Evolutionary conservation across 1,284 basidiomycete genomes (phyloP).

Genomic region (Leccinum insolens): DNA sequence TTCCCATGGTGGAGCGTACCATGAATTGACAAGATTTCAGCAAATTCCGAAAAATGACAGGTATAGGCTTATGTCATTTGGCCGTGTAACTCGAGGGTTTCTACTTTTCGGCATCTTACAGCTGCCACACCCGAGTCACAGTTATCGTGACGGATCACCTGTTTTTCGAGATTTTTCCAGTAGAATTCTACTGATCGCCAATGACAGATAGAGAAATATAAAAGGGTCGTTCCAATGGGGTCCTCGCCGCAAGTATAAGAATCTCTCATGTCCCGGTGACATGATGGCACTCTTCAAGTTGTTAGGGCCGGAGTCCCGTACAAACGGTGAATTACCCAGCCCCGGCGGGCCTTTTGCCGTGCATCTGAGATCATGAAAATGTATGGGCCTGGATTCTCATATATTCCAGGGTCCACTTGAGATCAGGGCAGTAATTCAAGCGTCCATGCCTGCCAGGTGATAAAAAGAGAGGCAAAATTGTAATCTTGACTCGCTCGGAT

Average conservation of each 20-base stretch:
- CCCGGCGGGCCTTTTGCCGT: not conserved
- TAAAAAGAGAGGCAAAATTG: not conserved
- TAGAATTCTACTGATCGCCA: not conserved
- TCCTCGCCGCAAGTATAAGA: not conserved
- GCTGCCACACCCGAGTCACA: not conserved
- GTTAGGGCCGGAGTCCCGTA: not conserved
- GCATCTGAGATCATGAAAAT: constrained; percentile 10
- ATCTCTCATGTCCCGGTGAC: not conserved
- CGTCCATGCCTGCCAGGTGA: not conserved
- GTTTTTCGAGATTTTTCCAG: not conserved
- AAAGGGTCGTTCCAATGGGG: not conserved
- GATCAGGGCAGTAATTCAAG: not conserved
- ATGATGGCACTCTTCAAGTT: constrained; percentile 1
- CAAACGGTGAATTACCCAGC: not conserved
- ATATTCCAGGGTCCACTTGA: not conserved
- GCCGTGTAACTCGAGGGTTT: not conserved
- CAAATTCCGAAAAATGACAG: no score
- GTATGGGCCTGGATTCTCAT: not conserved
- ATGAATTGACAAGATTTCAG: no score
- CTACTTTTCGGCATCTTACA: not conserved
- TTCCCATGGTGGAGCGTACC: no score
- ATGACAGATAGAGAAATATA: not conserved
- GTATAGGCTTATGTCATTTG: no score
- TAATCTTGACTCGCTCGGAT: not conserved
- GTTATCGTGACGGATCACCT: not conserved